Base-by-base conservation (phyloP, 108 stramenopile species). In the Bacterosira constricta region DNA sequence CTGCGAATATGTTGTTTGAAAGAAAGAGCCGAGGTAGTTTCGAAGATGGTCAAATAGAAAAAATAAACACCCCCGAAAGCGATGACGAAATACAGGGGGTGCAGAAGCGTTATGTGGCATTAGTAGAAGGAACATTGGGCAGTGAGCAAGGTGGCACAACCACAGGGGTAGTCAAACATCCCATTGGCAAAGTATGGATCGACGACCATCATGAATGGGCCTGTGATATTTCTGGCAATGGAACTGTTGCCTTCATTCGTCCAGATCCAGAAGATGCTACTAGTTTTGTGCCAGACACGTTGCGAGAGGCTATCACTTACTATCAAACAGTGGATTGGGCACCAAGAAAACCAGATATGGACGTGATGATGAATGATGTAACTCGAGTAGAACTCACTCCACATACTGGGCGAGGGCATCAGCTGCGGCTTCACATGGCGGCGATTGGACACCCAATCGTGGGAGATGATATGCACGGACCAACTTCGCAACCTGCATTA, bases 391-490 rank as follows among this genome's bases (percentile, higher is more conserved):
- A 78, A 49, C 52, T 85, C 17, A 56, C 46, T 37, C 90, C 90
- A 5, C 41, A 83, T 35, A 91, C 90, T 3, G 91, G 91, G 0
- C 41, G 91, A 30, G 89, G 88, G 10, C 91, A 92, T 45, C 91
- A 92, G 73, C 63, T 90, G 9, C 69, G 89, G 21, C 82, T 92
- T 47, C 89, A 89, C 64, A 75, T 88, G 65, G 64, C 67, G 15
- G 41, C 82, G 0, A 59, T 88, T 15, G 84, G 84, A 7, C 72
- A 86, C 56, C 85, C 84, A 47, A 90, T 90, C 61, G 76, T 80
- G 9, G 87, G 84, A 37, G 87, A 87, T 69, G 18, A 36, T 71
- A 86, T 53, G 83, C 65, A 54, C n/a, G 51, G 41, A 36, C 6
- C 2, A 17, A 52, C 23, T 5, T 66, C 31, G 65, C 65, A 36